Base-by-base conservation (phyloP, 164 flowering plant genomes). In the Cinnamomum chago region DNA sequence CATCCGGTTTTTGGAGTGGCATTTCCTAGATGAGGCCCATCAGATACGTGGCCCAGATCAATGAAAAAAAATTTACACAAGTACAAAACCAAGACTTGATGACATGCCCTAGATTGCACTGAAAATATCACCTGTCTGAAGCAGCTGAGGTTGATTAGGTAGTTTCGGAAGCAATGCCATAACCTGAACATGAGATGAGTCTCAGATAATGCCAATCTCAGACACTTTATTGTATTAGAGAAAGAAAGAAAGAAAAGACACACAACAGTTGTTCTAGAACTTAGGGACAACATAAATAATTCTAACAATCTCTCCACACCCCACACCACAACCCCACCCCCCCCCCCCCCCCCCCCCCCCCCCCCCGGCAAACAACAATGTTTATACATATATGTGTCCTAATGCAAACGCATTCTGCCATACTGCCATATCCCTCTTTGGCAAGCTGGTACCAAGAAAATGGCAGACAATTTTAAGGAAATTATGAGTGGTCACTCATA, bases 111-210 rank as follows among this genome's bases (percentile, higher is more conserved):
- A 14, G 5, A 55, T 55, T 55, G 55, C 15, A 71, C 15, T 51
- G 50, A 67, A 67, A 25, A 65, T 30, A 71, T 71, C 83, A 96
- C 98, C 97, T 72, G 99, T 94, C 78, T 91, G 97, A 74, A 94
- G 94, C 67, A 94, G 87, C 73, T 88, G 97, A 23, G 97, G 86
- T 65, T 91, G 95, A 74, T 79, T 90, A 62, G 97, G 97, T 77
- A 96, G 89, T 79, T 90, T 91, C 25, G 90, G 85, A 82, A 96
- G 92, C 83, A 90, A 79, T 64, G 79, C 76, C 97, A 94, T 90
- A 66, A 96, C 85, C 97, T 96, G 89, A 18, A 15, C 2, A 75
- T n/a, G 50, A 72, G 1, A 68, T 5, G 33, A 25, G 50, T 7
- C 62, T 50, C 68, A 58, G 60, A 70, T n/a, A 64, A 64, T 2